These are phyloP conservation scores for Nemania sp. DNA, from an alignment of 2,329 filamentous ascomycete species.

Conservation along the genomic window DNA sequence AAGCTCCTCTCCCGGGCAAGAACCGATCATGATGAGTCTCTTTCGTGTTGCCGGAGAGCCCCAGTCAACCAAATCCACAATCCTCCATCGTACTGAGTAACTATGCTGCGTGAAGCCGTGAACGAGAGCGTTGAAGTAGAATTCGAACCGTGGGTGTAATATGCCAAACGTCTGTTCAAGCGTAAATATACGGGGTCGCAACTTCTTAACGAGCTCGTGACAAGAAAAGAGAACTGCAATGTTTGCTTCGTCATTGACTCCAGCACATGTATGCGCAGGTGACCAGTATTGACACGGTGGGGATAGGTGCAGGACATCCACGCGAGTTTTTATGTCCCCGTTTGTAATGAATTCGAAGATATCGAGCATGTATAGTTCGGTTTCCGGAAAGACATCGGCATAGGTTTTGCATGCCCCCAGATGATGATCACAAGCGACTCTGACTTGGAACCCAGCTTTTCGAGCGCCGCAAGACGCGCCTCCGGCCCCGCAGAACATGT, in stretches of 20 bases:
- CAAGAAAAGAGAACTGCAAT: slow-evolving; percentile 69
- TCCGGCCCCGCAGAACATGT: slow-evolving; percentile 73
- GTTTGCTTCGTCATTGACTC: slow-evolving; percentile 74
- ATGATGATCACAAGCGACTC: slow-evolving; percentile 74
- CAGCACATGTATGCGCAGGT: slow-evolving; percentile 72
- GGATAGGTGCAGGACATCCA: slow-evolving; percentile 79
- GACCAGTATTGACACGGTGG: slow-evolving; percentile 85
- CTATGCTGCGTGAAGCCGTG: slow-evolving; percentile 71
- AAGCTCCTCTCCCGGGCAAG: slow-evolving; percentile 76
- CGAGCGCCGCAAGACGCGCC: slow-evolving; percentile 68
- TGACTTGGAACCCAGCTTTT: slow-evolving; percentile 65
- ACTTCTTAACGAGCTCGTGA: slow-evolving; percentile 65
- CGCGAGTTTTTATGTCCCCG: slow-evolving; percentile 53
- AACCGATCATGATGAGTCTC: slow-evolving; percentile 68
- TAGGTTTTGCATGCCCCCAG: slow-evolving; percentile 69
- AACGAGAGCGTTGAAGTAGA: slow-evolving; percentile 71
- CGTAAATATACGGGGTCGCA: slow-evolving; percentile 76
- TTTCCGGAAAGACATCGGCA: slow-evolving; percentile 66
- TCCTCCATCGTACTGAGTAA: slow-evolving; percentile 78
- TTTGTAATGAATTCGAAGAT: slow-evolving; percentile 62
- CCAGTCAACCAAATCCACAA: slow-evolving; percentile 66
- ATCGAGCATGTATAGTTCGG: slow-evolving; percentile 61
- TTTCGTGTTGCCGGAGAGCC: slow-evolving; percentile 63
- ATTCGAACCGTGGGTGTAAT: slow-evolving; percentile 61
- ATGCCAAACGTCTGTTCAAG: slow-evolving; percentile 84